Evolutionary conservation across 2,329 filamentous ascomycete species (phyloP).

Genomic region (Aspergillus hortae): DNA sequence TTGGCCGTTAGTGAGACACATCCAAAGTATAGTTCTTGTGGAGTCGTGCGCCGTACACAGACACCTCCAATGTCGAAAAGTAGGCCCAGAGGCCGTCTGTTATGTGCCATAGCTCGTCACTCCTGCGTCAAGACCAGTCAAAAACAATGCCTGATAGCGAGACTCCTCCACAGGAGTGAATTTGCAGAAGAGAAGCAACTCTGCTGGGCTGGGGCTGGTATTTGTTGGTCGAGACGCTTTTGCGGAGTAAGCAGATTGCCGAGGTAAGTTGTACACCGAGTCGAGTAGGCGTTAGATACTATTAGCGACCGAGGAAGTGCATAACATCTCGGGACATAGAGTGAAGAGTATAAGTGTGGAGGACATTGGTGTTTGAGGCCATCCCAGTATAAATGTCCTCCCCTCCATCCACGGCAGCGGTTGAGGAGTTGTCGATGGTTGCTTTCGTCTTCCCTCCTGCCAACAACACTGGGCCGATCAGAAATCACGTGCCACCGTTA

Average conservation of each 20-base stretch:
- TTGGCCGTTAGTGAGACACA: constrained; percentile 5
- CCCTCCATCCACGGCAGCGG: too few relatives aligned
- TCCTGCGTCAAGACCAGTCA: background rate
- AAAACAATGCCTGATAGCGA: too few relatives aligned
- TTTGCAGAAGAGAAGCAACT: constrained; percentile 1
- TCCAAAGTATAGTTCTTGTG: background rate
- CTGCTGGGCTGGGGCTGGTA: background rate
- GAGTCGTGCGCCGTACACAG: constrained; percentile 62
- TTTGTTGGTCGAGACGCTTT: background rate
- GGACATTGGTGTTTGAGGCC: too few relatives aligned
- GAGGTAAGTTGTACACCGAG: constrained; percentile 18
- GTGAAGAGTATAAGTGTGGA: too few relatives aligned
- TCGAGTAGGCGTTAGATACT: background rate
- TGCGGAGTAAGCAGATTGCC: constrained; percentile 21
- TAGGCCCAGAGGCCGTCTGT: constrained; percentile 63
- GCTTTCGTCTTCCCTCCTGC: too few relatives aligned
- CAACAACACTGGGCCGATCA: too few relatives aligned
- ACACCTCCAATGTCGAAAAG: constrained; percentile 97
- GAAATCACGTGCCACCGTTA: constrained; percentile 15
- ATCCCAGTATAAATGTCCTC: too few relatives aligned
- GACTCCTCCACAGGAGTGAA: background rate
- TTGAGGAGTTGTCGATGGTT: too few relatives aligned
- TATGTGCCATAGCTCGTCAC: constrained; percentile 33
- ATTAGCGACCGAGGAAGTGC: constrained; percentile 4
- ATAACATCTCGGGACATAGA: background rate